Evolutionary conservation across 2,329 filamentous ascomycete species (phyloP).

Genomic region (Myriosclerotinia scirpicola): DNA sequence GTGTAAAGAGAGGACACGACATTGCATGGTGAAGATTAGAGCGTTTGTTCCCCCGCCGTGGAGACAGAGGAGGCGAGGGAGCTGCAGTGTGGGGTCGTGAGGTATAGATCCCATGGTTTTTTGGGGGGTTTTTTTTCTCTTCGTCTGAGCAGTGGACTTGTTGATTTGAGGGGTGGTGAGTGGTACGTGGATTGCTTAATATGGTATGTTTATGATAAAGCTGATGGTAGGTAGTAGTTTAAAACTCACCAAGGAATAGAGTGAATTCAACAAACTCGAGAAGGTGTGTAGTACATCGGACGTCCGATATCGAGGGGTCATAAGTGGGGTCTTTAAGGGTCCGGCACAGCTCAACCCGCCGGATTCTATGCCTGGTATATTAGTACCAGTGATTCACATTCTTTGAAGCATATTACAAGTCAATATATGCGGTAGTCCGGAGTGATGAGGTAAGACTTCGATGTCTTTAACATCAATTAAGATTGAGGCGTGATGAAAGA

Average conservation of each 20-base stretch:
- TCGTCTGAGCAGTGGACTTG: not conserved
- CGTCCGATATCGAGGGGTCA: conserved; percentile 3
- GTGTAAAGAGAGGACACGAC: conserved; percentile 47
- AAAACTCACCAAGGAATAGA: no score
- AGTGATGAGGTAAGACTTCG: not conserved
- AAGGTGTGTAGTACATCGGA: not conserved
- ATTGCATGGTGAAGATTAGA: conserved; percentile 67
- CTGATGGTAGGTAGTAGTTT: no score
- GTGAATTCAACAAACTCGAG: no score
- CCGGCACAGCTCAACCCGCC: not conserved
- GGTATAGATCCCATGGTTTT: conserved; percentile 1
- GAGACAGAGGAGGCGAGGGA: conserved; percentile 73
- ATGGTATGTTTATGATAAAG: not conserved
- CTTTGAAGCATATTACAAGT: not conserved
- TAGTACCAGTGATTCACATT: not conserved
- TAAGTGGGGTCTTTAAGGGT: not conserved
- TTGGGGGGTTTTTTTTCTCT: no score
- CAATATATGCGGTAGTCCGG: not conserved
- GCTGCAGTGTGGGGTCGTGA: conserved; percentile 23
- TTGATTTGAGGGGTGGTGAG: not conserved
- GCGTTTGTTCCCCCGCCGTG: conserved; percentile 76
- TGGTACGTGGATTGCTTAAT: not conserved
- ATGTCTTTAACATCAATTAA: not conserved
- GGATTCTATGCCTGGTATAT: not conserved
- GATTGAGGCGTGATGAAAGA: not conserved